phyloP scores from a whole-genome alignment of 176 grass and related monocot genomes.

The Elaeis guineensis region DNA sequence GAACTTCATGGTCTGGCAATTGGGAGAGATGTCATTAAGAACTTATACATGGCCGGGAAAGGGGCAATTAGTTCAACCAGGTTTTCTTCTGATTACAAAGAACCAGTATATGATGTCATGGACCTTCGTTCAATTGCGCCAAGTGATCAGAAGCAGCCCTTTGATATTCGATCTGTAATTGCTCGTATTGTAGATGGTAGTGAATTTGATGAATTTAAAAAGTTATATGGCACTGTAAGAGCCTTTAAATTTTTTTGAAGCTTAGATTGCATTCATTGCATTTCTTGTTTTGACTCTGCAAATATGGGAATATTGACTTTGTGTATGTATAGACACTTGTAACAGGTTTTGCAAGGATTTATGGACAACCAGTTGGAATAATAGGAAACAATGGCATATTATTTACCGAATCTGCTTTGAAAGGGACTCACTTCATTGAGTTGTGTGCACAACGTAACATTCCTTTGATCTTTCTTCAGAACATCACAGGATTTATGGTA shows the following conservation, averaged over 20 bases:
- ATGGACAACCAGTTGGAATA: constrained; percentile 83
- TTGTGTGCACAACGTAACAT: constrained; percentile 92
- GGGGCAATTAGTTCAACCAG: constrained; percentile 23
- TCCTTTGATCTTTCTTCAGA: constrained; percentile 99
- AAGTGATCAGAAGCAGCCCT: constrained; percentile 66
- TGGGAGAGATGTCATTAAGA: constrained; percentile 83
- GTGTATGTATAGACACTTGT: constrained; percentile 63
- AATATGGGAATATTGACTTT: constrained; percentile 15
- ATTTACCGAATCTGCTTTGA: constrained; percentile 85
- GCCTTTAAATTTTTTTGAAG: constrained; percentile 12
- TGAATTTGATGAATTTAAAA: constrained; percentile 98
- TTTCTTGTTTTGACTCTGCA: background rate
- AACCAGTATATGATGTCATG: constrained; percentile 74
- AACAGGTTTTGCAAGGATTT: constrained; percentile 92
- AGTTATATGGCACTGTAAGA: constrained; percentile 93
- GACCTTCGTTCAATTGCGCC: constrained; percentile 84
- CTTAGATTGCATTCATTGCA: constrained; percentile 11
- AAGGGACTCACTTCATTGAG: constrained; percentile 93
- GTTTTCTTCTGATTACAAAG: constrained; percentile 51
- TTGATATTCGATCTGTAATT: constrained; percentile 88
- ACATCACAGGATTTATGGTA: constrained; percentile 99
- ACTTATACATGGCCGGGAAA: constrained; percentile 81
- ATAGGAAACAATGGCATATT: constrained; percentile 98
- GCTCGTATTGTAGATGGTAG: constrained; percentile 77
- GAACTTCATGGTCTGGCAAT: constrained; percentile 75